Evolutionary conservation across 2,329 filamentous ascomycete species (phyloP), one percentile per base, ranked within the genome.

Genomic region (Orbilia quercus): DNA sequence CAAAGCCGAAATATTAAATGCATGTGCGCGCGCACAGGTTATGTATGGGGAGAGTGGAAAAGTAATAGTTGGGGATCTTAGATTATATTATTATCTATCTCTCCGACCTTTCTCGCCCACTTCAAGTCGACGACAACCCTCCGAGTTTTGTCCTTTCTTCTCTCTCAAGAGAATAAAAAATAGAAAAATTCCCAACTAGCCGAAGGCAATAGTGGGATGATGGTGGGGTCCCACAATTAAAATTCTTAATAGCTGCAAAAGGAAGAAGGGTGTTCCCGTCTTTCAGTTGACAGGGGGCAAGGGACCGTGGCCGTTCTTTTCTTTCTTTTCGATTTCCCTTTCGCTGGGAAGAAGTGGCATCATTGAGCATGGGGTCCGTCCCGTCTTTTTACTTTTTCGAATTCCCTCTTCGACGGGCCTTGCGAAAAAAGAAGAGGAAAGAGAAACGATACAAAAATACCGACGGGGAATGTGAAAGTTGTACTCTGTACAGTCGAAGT

Each of bases 341-440:
- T 66, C 51, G 63, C 63, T 67, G 45, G 63, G 63, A 67, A n/a
- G n/a, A 64, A 72, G 67, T 72, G 67, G 67, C 67, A 72, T 72
- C 67, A 72, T 72, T 72, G 25, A 59, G 44, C 59, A 72, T 64
- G 67, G 67, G 65, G 59, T 67, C 47, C 59, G 45, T 72, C 50
- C 67, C 67, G 67, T 55, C 59, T 54, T 59, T 50, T 31, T 50
- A 23, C 6, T n/a, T 50, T 14, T 25, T 25, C n/a, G 44, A 14
- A 2, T 14, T 23, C 16, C 44, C 44, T 28, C 34, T 22, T 3
- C 38, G n/a, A 16, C 44, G 42, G 53, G n/a, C n/a, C n/a, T n/a
- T n/a, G n/a, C n/a, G n/a, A n/a, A n/a, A n/a, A n/a, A n/a, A 14
- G 6, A 31, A 2, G 34, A n/a, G 6, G 23, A 14, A 62, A 36